Conservation (phyloP, 2,329 filamentous ascomycete species). For the Thielaviopsis musarum region DNA sequence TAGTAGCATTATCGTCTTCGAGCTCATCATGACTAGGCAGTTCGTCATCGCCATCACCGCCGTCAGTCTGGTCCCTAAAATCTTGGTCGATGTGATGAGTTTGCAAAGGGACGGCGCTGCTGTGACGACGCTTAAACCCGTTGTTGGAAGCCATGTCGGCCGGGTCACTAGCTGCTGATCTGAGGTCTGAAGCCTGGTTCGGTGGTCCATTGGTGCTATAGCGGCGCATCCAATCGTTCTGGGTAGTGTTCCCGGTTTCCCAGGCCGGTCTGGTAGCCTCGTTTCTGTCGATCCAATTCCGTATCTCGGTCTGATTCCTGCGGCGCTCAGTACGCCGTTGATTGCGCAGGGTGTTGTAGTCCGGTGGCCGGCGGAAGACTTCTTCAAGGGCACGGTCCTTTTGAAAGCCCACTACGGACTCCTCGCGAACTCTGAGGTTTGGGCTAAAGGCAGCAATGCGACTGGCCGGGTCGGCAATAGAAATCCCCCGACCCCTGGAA, state of each 20-base stretch:
- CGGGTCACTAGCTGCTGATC: conserved; percentile 46
- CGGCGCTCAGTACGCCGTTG: conserved; percentile 46
- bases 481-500: conserved; percentile 31
- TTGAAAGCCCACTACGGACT: conserved; percentile 73
- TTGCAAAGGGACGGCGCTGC: conserved; percentile 13
- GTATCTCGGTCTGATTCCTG: conserved; percentile 66
- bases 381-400: conserved; percentile 85
- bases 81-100: conserved; percentile 27
- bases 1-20: conserved; percentile 32
- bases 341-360: conserved; percentile 41
- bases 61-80: conserved; percentile 53
- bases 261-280: conserved; percentile 27
- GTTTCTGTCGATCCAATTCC: conserved; percentile 74
- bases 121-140: conserved; percentile 19
- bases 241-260: conserved; percentile 12
- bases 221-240: conserved; percentile 32
- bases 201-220: conserved; percentile 34
- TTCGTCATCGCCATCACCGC: conserved; percentile 70
- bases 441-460: conserved; percentile 57
- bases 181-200: conserved; percentile 35
- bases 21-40: conserved; percentile 67
- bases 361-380: conserved; percentile 64
- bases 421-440: conserved; percentile 55
- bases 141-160: conserved; percentile 42
- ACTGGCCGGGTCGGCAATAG: conserved; percentile 38